A percentile compares a stretch with the other conserved stretches of the same genome.
Conservation (phyloP, 2,329 filamentous ascomycete species). For the Cercospora beticola region DNA sequence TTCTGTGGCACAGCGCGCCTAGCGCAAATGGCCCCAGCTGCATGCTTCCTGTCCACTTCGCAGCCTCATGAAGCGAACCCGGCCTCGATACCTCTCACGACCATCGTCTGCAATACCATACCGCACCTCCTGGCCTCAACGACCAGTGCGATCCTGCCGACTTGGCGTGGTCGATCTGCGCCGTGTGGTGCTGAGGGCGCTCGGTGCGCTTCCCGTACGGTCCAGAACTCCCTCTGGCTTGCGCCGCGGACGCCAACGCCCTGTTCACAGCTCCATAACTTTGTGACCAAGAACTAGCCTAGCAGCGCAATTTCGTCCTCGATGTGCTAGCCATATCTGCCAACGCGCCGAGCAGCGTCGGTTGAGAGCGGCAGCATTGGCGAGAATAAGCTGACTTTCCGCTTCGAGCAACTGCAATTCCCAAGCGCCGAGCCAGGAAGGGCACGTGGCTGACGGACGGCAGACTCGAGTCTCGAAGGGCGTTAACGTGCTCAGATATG, state of each 20-base stretch:
- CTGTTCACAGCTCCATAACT: not conserved
- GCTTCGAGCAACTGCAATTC: not conserved
- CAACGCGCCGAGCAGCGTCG: not conserved
- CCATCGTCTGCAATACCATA: not conserved
- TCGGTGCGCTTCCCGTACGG: not conserved
- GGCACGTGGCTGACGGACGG: not conserved
- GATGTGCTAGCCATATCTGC: not conserved
- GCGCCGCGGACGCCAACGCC: not conserved
- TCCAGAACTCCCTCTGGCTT: not conserved
- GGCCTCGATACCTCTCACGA: not conserved
- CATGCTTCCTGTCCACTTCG: not conserved
- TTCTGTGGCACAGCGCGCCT: conserved; percentile 1
- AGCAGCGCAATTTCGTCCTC: not conserved
- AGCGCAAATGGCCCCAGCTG: not conserved
- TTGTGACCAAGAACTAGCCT: not conserved
- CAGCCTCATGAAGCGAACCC: not conserved
- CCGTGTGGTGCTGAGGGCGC: not conserved
- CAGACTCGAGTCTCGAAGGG: not conserved
- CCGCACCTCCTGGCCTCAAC: not conserved
- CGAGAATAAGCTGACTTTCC: not conserved
- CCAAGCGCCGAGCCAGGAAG: not conserved
- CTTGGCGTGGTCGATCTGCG: not conserved
- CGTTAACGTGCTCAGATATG: not conserved
- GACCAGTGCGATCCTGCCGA: not conserved
- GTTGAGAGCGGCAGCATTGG: not conserved